phyloP scores from a whole-genome alignment of 2,329 filamentous ascomycete species.

The Zymoseptoria brevis region DNA sequence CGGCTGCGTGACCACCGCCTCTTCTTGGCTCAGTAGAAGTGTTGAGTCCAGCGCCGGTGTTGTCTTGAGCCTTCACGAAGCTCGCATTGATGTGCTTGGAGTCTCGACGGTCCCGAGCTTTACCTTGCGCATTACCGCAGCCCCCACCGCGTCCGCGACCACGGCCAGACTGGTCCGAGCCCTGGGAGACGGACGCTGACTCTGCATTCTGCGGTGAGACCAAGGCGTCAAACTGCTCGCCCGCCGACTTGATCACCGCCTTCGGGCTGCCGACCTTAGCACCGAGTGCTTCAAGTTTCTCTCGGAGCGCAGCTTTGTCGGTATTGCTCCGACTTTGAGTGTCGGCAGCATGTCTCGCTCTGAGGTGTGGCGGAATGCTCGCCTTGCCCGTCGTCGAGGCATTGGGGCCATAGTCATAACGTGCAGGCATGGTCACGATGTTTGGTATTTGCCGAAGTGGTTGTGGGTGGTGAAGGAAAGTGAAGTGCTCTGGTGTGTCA shows the following conservation, averaged over 20 bases:
- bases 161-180: background rate
- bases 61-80: background rate
- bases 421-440: background rate
- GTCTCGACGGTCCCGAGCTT: background rate
- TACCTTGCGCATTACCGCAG: background rate
- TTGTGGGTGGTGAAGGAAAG: background rate
- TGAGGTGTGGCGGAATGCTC: slow-evolving; percentile 1
- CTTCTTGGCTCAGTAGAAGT: background rate
- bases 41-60: background rate
- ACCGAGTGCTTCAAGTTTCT: slow-evolving; percentile 12
- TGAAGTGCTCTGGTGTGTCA: background rate
- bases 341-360: background rate
- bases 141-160: background rate
- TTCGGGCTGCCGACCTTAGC: slow-evolving; percentile 13
- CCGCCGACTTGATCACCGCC: background rate
- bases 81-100: background rate
- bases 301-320: slow-evolving; percentile 1
- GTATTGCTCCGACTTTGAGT: background rate
- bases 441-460: background rate
- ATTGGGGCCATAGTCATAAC: background rate
- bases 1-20: background rate
- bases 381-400: background rate
- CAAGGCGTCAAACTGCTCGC: background rate
- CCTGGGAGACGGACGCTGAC: background rate
- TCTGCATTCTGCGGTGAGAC: background rate